Base-by-base conservation (phyloP, 192 early-diverging fungal genomes). In the Ambispora gerdemannii region DNA sequence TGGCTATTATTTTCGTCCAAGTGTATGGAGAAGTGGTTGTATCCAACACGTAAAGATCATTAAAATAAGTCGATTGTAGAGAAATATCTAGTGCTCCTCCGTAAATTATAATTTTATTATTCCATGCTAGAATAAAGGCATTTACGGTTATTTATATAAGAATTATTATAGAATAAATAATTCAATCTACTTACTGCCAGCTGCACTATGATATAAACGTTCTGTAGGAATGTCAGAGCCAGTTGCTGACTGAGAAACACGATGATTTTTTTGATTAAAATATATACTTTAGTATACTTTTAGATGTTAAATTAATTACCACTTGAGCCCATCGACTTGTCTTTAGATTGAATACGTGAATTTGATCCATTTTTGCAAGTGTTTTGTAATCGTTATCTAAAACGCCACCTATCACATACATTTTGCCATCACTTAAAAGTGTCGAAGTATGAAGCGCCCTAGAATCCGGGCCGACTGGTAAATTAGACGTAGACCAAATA, bases 401-500 rank as follows among this genome's bases (percentile, higher is more conserved):
- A 58, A 71, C 63, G 19, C 74, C 74, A 50, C 74, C 74, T 33
- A 75, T 63, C 0, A 75, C 38, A 32, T 66, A 58, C 69, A 75
- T 71, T 30, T 67, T 63, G 11, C 74, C 74, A 50, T 75, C 74
- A 0, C 49, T 3, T 25, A 75, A 59, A 35, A 75, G 15, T 1
- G 67, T 75, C 11, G 68, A 20, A 4, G 62, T 72, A 30, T 75
- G 74, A 52, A 72, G 70, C 50, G 33, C 71, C 25, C 74, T 70
- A 35, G 35, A 38, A 33, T 69, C 47, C 17, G 74, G 74, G 15
- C 68, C 55, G 25, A 24, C 30, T 3, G 62, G 10, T 36, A 56
- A 34, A n/a, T n/a, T 24, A 33, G 22, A 51, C 22, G 0, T 53
- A 72, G 53, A 25, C 74, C 74, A 75, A 15, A 10, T 20, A 49